Base-by-base conservation (phyloP, 306 rosid genomes). In the Hippophae gyantsensis region DNA sequence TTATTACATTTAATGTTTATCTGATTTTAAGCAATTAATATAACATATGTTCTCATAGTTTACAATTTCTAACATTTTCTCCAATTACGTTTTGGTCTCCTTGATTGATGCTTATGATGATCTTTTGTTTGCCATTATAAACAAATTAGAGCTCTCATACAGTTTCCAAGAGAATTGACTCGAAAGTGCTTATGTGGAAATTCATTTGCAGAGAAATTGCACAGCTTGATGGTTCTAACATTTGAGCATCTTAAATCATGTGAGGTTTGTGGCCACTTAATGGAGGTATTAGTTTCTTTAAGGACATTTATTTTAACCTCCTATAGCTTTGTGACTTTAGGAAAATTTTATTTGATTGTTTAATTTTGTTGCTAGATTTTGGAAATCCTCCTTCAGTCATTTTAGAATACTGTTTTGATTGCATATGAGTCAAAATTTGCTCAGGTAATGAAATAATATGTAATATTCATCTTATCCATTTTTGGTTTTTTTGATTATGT, bases 361-460 rank as follows among this genome's bases (percentile, higher is more conserved):
- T 38, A 41, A 45, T 56, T 72, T 51, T 56, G 26, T 71, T 42
- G 11, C 67, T 72, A 92, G 98, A 92, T 87, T 32, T 87, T 92
- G 11, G 65, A 81, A 40, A 59, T 73, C 72, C 83, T 92, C 6
- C 75, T 85, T 52, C 64, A 13, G 8, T 85, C 98, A 63, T 87
- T 92, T 58, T 69, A 75, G 74, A 79, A 58, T 66, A 92, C 92
- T 25, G 84, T 92, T 69, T 38, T 92, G 71, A 78, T 79, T 11
- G 72, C 96, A 6, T 92, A 88, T 68, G 87, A 85, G 72, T 87
- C 98, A 49, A 92, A 87, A 63, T 92, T 92, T 71, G 75, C 92
- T 65, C 98, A 92, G 98, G 96, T 92, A 57, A 62, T 9, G 3
- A 38, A n/a, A 43, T 48, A 26, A 26, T 8, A 6, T 52, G 2